Evolutionary conservation across 148 eudicot species (phyloP), one percentile per base, ranked within the genome.

Genomic region (Amaranthus palmeri): DNA sequence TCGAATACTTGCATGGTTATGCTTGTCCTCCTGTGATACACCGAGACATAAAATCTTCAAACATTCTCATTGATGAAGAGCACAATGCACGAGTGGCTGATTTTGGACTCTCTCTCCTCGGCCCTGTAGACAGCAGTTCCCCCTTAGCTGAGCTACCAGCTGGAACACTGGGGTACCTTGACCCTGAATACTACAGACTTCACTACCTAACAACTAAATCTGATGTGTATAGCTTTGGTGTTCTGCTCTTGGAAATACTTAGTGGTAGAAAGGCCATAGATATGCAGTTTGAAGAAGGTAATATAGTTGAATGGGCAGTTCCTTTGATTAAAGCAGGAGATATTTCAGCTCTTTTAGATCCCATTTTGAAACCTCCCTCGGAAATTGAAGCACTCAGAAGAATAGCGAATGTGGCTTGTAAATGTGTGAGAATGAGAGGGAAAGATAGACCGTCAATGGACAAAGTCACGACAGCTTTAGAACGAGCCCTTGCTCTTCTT

Each of bases 21-120:
- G 98, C 98, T 43, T 93, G 98, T 72, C 98, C 98, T 1, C 98
- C 98, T 4, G 98, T 93, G 41, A 93, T 93, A 44, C 98, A 93
- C 62, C 82, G 98, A 0, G 98, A 93, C 75, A 93, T 93, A 54
- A 93, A 93, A 65, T 93, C 98, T 1, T 93, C 98, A 13, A 93
- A 93, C 78, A 93, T 93, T 9, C 88, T 93, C 55, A 93, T 93
- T 1, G 98, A 93, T 50, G 96, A 91, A 76, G 98, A 93, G 72
- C 96, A 90, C 81, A 93, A 93, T 71, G 98, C 98, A 0, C 83
- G 97, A 2, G 98, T 93, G 10, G 92, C 98, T 48, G 98, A 93
- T 83, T 93, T 93, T 48, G 98, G 98, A 0, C 81, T 93, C 0
- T 93, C 98, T 0, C 81, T 93, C 63, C 72, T 93, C 46, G 98